Evolutionary conservation across 1,284 basidiomycete species (phyloP).

Genomic region (Microbotryum scabiosae): DNA sequence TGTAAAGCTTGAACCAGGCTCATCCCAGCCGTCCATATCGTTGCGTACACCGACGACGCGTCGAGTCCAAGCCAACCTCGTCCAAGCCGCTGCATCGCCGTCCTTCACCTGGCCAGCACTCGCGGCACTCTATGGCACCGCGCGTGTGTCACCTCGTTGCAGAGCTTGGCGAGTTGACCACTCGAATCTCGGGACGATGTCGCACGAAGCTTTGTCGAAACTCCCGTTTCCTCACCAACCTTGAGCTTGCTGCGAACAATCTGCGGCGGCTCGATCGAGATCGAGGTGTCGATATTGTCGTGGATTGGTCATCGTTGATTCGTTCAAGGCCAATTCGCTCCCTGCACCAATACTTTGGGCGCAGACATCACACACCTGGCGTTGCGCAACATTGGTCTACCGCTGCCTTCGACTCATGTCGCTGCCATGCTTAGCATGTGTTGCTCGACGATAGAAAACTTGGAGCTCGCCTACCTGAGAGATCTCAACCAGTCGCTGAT

Average conservation of each 20-base stretch:
- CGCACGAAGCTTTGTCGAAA: background rate
- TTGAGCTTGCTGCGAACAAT: background rate
- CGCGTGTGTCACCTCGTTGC: background rate
- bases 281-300: background rate
- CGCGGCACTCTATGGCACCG: background rate
- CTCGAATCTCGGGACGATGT: background rate
- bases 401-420: constrained; percentile 19
- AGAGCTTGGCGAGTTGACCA: constrained; percentile 7
- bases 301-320: background rate
- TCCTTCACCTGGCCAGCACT: constrained; percentile 5
- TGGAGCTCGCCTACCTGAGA: constrained; percentile 17
- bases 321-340: constrained; percentile 18
- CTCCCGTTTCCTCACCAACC: background rate
- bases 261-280: background rate
- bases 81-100: background rate
- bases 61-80: background rate
- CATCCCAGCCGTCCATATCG: background rate
- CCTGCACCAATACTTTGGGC: constrained; percentile 4
- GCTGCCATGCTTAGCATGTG: constrained; percentile 3
- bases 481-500: constrained; percentile 7
- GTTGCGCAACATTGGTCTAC: constrained; percentile 26
- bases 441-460: constrained; percentile 2
- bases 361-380: constrained; percentile 11
- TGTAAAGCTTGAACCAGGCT: too few relatives aligned
- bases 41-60: background rate